phyloP scores from a whole-genome alignment of 495 filamentous ascomycete genomes.

The Neurospora intermedia region DNA sequence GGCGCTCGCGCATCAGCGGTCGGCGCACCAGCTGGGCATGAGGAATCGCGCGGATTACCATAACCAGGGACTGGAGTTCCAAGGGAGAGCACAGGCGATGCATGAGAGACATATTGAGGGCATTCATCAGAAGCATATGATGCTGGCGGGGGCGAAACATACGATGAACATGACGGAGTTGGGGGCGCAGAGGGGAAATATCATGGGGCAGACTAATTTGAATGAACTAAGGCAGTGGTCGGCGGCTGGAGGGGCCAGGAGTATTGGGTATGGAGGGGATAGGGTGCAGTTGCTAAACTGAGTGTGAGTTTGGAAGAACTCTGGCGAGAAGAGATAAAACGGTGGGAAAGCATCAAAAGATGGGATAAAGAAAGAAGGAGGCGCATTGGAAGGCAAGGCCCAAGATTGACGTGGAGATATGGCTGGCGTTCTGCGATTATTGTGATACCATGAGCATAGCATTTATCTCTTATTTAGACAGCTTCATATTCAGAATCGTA shows the following conservation, averaged over 20 bases:
- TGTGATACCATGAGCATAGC: neutral
- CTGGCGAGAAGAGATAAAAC: neutral
- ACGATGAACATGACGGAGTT: conserved; percentile 16
- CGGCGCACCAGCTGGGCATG: neutral
- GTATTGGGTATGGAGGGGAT: neutral
- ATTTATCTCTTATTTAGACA: neutral
- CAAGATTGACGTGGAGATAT: neutral
- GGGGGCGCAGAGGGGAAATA: conserved; percentile 14
- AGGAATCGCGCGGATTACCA: neutral
- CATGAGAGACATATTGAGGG: conserved; percentile 1
- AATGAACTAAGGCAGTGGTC: conserved; percentile 10
- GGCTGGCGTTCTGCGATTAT: neutral
- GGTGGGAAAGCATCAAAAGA: neutral
- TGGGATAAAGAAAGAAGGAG: neutral
- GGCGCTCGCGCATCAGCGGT: neutral
- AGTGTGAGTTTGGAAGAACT: neutral
- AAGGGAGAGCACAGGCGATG: neutral
- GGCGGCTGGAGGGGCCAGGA: neutral
- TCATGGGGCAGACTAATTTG: conserved; percentile 19
- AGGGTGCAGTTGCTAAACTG: conserved; percentile 1
- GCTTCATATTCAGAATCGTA: neutral
- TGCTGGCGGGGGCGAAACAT: conserved; percentile 5
- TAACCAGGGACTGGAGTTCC: neutral
- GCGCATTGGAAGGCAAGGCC: neutral
- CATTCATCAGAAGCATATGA: neutral